Evolutionary conservation across 192 early-diverging fungal species (phyloP).

Genomic region (Coemansia sp.): DNA sequence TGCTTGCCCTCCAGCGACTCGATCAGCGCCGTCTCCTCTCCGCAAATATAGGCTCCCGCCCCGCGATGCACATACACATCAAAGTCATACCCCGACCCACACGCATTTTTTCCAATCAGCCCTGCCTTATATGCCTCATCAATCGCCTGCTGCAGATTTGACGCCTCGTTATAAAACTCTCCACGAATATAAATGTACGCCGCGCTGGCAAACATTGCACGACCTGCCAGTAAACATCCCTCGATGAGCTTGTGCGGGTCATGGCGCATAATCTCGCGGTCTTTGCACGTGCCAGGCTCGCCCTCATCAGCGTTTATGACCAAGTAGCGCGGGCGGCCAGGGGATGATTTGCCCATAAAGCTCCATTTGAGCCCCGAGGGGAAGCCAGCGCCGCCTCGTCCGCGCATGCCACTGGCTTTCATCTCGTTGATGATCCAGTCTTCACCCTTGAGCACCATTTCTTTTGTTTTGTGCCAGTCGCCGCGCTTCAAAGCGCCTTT

Average conservation of each 20-base stretch:
- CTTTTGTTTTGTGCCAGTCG: slow-evolving; percentile 99
- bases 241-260: slow-evolving; percentile 97
- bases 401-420: slow-evolving; percentile 90
- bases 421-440: slow-evolving; percentile 98
- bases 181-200: slow-evolving; percentile 98
- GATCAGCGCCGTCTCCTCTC: slow-evolving; percentile 90
- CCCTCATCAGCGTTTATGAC: slow-evolving; percentile 99
- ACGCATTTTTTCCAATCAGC: slow-evolving; percentile 98
- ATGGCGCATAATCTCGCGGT: slow-evolving; percentile 91
- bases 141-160: slow-evolving; percentile 89
- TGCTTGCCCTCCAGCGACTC: slow-evolving; percentile 95
- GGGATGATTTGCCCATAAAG: slow-evolving; percentile 96
- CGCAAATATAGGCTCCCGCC: slow-evolving; percentile 97
- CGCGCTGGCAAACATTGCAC: slow-evolving; percentile 95
- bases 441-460: slow-evolving; percentile 92
- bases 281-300: slow-evolving; percentile 98
- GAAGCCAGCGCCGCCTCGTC: slow-evolving; percentile 97
- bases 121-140: slow-evolving; percentile 97
- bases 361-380: slow-evolving; percentile 98
- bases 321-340: slow-evolving; percentile 88
- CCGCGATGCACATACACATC: slow-evolving; percentile 98
- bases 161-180: slow-evolving; percentile 96
- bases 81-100: slow-evolving; percentile 94
- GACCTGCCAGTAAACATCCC: slow-evolving; percentile 93
- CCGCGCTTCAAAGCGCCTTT: slow-evolving; percentile 91